Conservation (phyloP, 352 stramenopile species). For the Phytophthora quininea region DNA sequence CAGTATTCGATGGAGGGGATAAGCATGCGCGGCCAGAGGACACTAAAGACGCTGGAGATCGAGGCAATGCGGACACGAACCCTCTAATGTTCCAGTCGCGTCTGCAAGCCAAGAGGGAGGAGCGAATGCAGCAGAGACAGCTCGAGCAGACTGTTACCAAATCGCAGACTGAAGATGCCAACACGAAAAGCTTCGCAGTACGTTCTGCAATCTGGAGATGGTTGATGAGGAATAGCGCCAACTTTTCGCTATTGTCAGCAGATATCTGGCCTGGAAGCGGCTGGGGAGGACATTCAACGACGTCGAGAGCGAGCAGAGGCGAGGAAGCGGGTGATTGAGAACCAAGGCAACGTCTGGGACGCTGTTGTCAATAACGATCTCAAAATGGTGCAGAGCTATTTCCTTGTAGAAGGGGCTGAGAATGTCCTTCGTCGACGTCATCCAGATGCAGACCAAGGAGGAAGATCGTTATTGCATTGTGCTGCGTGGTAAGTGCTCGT, state of each 20-base stretch:
- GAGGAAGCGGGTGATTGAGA: constrained; percentile 59
- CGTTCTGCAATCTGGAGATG: neutral
- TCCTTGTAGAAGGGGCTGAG: constrained; percentile 61
- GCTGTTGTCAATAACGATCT: constrained; percentile 50
- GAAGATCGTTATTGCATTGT: constrained; percentile 66
- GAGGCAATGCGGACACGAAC: neutral
- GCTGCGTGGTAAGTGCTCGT: constrained; percentile 53
- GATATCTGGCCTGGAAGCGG: constrained; percentile 4
- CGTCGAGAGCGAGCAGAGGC: constrained; percentile 60
- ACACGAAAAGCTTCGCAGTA: constrained; percentile 12
- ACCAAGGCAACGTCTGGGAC: constrained; percentile 61
- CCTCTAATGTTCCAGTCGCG: constrained; percentile 49
- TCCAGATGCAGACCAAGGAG: constrained; percentile 50
- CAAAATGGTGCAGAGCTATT: constrained; percentile 61
- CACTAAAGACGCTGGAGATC: neutral
- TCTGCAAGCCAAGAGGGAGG: constrained; percentile 65
- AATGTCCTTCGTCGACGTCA: constrained; percentile 51
- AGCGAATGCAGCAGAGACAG: constrained; percentile 39
- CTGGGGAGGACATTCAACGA: constrained; percentile 33
- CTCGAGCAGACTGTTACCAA: constrained; percentile 12
- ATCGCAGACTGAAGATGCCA: constrained; percentile 7
- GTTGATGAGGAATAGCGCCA: neutral
- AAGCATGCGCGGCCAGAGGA: neutral
- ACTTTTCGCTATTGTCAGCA: neutral
- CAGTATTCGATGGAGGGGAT: neutral